Conservation (phyloP, 306 rosid species). For the Prosopis cineraria region DNA sequence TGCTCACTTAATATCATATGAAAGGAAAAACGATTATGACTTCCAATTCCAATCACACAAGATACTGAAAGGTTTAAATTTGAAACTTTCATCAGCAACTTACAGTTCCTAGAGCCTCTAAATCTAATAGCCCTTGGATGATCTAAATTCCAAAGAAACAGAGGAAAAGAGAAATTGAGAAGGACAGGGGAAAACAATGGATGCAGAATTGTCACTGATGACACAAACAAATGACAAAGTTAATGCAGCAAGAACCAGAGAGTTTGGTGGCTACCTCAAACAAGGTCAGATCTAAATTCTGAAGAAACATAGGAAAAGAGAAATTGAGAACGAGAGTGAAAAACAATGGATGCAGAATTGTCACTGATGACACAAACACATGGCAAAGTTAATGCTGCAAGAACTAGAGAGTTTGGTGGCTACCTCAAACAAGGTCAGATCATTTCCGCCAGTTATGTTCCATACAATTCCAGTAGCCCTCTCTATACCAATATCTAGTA, state of each 20-base stretch:
- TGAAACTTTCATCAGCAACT: background rate
- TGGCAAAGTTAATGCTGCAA: slow-evolving; percentile 14
- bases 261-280: slow-evolving; percentile 66
- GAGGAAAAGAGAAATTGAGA: background rate
- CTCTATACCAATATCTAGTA: slow-evolving; percentile 96
- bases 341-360: background rate
- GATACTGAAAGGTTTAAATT: background rate
- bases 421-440: slow-evolving; percentile 95
- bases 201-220: background rate
- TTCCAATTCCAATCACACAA: background rate
- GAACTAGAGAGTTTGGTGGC: slow-evolving; percentile 24
- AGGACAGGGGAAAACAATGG: background rate
- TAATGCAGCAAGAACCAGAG: slow-evolving; percentile 13
- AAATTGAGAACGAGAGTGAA: background rate
- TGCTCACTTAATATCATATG: background rate
- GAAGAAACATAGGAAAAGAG: no score
- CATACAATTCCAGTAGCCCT: slow-evolving; percentile 99
- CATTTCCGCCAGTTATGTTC: slow-evolving; percentile 98
- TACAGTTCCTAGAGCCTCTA: slow-evolving; percentile 12
- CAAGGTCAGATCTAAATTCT: slow-evolving; percentile 94
- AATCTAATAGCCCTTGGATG: slow-evolving; percentile 13
- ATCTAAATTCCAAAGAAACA: slow-evolving; percentile 26
- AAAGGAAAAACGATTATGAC: background rate
- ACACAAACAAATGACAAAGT: slow-evolving; percentile 21
- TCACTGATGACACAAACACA: slow-evolving; percentile 9